Percentiles rank a stretch among this genome's conserved stretches.
These are phyloP conservation scores for Entophlyctis luteolus DNA, from an alignment of 192 early-diverging fungal genomes.

Conservation along the genomic window DNA sequence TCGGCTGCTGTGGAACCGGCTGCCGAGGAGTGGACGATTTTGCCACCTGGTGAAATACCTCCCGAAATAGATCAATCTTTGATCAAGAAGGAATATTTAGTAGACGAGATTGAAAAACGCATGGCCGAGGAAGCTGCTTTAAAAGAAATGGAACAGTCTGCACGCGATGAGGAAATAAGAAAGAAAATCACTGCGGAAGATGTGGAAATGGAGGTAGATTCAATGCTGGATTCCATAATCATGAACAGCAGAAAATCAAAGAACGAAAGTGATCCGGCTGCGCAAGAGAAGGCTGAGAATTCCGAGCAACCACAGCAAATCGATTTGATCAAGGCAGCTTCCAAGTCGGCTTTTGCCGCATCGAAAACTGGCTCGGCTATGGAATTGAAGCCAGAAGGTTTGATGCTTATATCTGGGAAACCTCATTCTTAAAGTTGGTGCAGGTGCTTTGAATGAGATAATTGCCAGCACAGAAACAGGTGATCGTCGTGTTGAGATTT, in stretches of 20 bases:
- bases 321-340: no score
- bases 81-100: slow-evolving; percentile 26
- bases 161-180: not conserved
- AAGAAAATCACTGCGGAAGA: not conserved
- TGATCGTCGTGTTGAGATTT: no score
- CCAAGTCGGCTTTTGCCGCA: no score
- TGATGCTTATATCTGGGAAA: no score
- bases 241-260: slow-evolving; percentile 23
- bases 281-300: no score
- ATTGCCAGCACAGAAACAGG: no score
- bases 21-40: slow-evolving; percentile 6
- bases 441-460: no score
- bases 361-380: no score
- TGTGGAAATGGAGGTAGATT: slow-evolving; percentile 11
- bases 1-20: not conserved
- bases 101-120: slow-evolving; percentile 22
- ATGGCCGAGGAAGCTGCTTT: slow-evolving; percentile 11
- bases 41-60: slow-evolving; percentile 18
- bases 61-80: slow-evolving; percentile 1
- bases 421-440: no score
- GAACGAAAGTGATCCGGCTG: no score
- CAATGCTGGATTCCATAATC: slow-evolving; percentile 16
- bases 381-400: no score
- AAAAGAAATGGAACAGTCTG: not conserved
- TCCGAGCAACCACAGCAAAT: no score